These are phyloP conservation scores for Xylaria sp. DNA, from an alignment of 2,329 filamentous ascomycete genomes.

Conservation along the genomic window DNA sequence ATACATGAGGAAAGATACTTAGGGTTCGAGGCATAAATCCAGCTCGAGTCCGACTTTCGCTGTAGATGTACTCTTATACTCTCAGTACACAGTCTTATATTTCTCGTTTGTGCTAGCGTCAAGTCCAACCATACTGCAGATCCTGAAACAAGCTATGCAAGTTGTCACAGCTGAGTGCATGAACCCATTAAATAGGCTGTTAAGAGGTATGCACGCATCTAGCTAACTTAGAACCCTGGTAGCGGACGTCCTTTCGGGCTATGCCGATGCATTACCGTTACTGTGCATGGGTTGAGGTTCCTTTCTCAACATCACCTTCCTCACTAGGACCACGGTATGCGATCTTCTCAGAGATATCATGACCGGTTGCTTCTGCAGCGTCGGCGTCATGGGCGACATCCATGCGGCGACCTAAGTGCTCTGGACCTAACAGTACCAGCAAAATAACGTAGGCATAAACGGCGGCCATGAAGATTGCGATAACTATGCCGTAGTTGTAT, in stretches of 20 bases:
- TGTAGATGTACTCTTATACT: no score
- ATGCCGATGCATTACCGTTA: conserved; percentile 3
- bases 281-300: conserved; percentile 26
- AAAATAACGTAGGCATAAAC: conserved; percentile 71
- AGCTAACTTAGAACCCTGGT: not conserved
- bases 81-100: no score
- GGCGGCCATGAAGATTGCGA: conserved; percentile 89
- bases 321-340: conserved; percentile 27
- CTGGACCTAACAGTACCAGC: conserved; percentile 67
- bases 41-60: no score
- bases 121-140: no score
- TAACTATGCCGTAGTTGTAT: conserved; percentile 81
- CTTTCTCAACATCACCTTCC: conserved; percentile 40
- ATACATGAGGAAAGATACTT: no score
- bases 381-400: conserved; percentile 57
- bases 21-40: no score
- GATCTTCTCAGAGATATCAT: conserved; percentile 45
- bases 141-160: no score
- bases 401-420: conserved; percentile 58
- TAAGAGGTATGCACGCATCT: no score
- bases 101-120: no score
- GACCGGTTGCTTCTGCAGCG: conserved; percentile 52
- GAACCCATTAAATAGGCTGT: no score
- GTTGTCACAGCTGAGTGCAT: no score
- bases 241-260: not conserved